Base-by-base conservation (phyloP, 2,329 filamentous ascomycete genomes). In the Aspergillus pseudotamarii region DNA sequence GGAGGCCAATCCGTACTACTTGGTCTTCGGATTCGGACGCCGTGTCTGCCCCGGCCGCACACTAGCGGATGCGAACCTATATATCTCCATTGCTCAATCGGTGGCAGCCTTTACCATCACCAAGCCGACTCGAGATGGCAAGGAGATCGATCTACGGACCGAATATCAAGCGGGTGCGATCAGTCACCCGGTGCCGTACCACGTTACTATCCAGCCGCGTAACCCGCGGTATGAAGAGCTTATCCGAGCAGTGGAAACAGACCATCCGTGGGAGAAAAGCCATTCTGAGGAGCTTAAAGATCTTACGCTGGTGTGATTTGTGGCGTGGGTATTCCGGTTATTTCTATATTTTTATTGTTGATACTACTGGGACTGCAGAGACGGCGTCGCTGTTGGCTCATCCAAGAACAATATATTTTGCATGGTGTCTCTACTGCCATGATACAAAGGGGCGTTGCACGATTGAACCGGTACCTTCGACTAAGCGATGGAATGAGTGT, bases 41-140 rank as follows among this genome's bases (percentile, higher is more conserved):
- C 76, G 78, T 12, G 72, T 79, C 26, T 83, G 80, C 60, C 78
- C 78, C 0, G 80, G 78, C 2, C 71, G 74, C 5, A 61, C 75
- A 19, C 68, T 81, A 6, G 80, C 80, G 0, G 77, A 82, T 34
- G 71, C 72, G 6, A 74, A 75, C 0, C 34, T 82, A 0, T 82
- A 75, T 60, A 64, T 81, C 9, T 78, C 67, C n/a, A 74, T 81
- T 28, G 80, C 78, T 0, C 81, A 81, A 28, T 71, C 76, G 0
- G 71, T 88, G 0, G 78, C 85, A 0, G 80, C 79, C 0, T 86
- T 86, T 54, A 69, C 77, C 11, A 73, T 85, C 21, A 62, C 64
- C 23, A 82, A 82, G 61, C 63, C 67, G 19, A n/a, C 26, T 14
- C 32, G 21, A 19, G 21, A 50, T 56, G 51, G 51, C 2, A 48